These are phyloP conservation scores for Flaveria brownii DNA, from an alignment of 129 eudicot genomes.

Conservation along the genomic window DNA sequence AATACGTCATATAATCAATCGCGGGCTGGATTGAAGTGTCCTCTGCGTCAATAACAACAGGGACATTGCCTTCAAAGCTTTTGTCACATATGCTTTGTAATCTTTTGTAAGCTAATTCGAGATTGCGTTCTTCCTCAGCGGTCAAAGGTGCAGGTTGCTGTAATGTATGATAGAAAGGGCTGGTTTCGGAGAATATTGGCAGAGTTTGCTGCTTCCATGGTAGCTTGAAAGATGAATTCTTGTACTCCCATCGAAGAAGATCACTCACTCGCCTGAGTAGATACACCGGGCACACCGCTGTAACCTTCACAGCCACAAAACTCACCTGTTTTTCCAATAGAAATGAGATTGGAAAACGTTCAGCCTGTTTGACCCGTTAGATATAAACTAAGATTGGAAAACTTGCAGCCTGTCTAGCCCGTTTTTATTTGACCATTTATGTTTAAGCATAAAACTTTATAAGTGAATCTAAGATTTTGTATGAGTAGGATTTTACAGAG, in stretches of 20 bases:
- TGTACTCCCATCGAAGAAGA: constrained; percentile 77
- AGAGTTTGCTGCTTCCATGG: constrained; percentile 82
- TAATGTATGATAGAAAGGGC: constrained; percentile 81
- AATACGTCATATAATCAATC: constrained; percentile 75
- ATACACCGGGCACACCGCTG: constrained; percentile 63
- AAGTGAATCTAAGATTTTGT: too few species aligned
- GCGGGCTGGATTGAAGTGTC: constrained; percentile 85
- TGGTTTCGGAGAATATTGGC: constrained; percentile 64
- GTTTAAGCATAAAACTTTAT: background rate
- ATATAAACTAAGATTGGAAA: too few species aligned
- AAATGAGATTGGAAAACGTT: background rate
- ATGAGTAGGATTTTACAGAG: too few species aligned
- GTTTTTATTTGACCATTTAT: too few species aligned
- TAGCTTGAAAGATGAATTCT: constrained; percentile 53
- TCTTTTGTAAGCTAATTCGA: constrained; percentile 56
- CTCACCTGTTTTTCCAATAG: constrained; percentile 54
- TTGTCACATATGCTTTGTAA: constrained; percentile 46
- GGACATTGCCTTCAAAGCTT: constrained; percentile 51
- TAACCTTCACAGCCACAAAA: constrained; percentile 80
- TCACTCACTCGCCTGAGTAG: constrained; percentile 74
- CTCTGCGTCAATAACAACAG: constrained; percentile 82
- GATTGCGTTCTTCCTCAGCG: constrained; percentile 70
- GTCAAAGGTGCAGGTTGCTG: constrained; percentile 61
- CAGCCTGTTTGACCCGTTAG: background rate
- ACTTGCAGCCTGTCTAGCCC: too few species aligned